Evolutionary conservation across 768 basidiomycete genomes (phyloP).

Genomic region (Pilatotrama ljubarskyi): DNA sequence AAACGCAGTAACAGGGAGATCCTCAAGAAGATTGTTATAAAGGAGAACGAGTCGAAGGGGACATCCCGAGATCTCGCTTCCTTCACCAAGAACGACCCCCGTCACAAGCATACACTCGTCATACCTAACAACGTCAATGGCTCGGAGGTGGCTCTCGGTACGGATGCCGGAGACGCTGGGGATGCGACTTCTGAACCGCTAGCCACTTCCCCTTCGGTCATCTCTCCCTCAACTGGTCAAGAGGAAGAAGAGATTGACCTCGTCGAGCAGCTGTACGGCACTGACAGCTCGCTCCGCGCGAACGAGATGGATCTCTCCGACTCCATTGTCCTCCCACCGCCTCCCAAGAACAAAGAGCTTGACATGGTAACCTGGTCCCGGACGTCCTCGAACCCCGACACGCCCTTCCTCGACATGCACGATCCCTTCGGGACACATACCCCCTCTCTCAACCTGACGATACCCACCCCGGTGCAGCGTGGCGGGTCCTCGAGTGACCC

Average conservation of each 20-base stretch:
- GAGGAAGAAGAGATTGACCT: constrained; percentile 93
- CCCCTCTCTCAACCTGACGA: constrained; percentile 15
- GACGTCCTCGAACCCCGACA: constrained; percentile 47
- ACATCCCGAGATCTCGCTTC: constrained; percentile 53
- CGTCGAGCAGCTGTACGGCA: constrained; percentile 93
- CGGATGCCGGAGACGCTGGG: constrained; percentile 24
- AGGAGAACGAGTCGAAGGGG: constrained; percentile 62
- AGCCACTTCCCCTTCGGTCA: constrained; percentile 6
- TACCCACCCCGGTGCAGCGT: constrained; percentile 1
- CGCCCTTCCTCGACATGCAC: constrained; percentile 40
- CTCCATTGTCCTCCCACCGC: constrained; percentile 76
- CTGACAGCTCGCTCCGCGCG: constrained; percentile 69
- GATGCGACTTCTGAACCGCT: constrained; percentile 16
- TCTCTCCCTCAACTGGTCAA: constrained; percentile 17
- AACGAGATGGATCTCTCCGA: constrained; percentile 78
- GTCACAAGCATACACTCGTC: constrained; percentile 1
- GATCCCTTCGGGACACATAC: constrained; percentile 21
- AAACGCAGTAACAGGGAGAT: constrained; percentile 85
- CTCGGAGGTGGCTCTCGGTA: constrained; percentile 29
- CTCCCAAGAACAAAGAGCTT: constrained; percentile 86
- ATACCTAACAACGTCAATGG: constrained; percentile 15
- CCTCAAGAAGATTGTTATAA: constrained; percentile 70
- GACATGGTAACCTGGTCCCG: constrained; percentile 85
- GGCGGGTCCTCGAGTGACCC: not conserved
- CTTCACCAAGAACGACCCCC: constrained; percentile 24